These are phyloP conservation scores for Endocladia muricata DNA, from an alignment of 31 red algal species.

Conservation along the genomic window DNA sequence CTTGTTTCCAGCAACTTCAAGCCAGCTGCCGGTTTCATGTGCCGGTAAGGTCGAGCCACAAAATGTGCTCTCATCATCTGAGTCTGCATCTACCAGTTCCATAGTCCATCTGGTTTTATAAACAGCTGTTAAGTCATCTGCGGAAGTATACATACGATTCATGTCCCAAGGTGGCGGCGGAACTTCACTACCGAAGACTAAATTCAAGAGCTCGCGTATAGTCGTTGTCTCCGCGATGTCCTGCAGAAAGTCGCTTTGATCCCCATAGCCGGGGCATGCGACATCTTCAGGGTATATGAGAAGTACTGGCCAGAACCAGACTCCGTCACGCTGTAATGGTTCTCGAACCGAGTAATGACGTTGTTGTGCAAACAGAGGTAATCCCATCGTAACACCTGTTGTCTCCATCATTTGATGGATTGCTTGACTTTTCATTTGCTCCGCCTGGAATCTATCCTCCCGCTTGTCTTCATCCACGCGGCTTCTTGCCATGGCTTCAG, in stretches of 20 bases:
- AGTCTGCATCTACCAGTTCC: slow-evolving; percentile 35
- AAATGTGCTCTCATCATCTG: slow-evolving; percentile 34
- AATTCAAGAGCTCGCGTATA: slow-evolving; percentile 29
- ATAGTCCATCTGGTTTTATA: slow-evolving; percentile 63
- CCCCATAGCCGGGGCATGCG: slow-evolving; percentile 26
- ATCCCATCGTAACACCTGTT: slow-evolving; percentile 44
- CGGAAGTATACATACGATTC: slow-evolving; percentile 26
- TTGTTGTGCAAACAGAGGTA: slow-evolving; percentile 83
- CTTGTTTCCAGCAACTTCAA: not conserved
- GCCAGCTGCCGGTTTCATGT: slow-evolving; percentile 56
- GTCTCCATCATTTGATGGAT: slow-evolving; percentile 38
- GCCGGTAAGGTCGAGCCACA: slow-evolving; percentile 37
- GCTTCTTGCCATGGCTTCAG: slow-evolving; percentile 25
- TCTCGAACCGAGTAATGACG: slow-evolving; percentile 26
- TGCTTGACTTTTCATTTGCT: slow-evolving; percentile 13
- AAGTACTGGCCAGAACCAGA: slow-evolving; percentile 79
- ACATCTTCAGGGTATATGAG: slow-evolving; percentile 79
- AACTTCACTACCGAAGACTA: slow-evolving; percentile 23
- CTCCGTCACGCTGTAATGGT: slow-evolving; percentile 24
- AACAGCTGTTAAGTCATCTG: slow-evolving; percentile 26
- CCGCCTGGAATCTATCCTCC: slow-evolving; percentile 10
- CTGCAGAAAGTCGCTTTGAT: slow-evolving; percentile 77
- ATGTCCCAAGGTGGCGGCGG: slow-evolving; percentile 46
- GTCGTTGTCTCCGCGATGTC: slow-evolving; percentile 49
- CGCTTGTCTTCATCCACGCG: not conserved